Evolutionary conservation across 2,329 filamentous ascomycete genomes (phyloP), one percentile per base, ranked within the genome.

Genomic region (Pseudocercospora fijiensis): DNA sequence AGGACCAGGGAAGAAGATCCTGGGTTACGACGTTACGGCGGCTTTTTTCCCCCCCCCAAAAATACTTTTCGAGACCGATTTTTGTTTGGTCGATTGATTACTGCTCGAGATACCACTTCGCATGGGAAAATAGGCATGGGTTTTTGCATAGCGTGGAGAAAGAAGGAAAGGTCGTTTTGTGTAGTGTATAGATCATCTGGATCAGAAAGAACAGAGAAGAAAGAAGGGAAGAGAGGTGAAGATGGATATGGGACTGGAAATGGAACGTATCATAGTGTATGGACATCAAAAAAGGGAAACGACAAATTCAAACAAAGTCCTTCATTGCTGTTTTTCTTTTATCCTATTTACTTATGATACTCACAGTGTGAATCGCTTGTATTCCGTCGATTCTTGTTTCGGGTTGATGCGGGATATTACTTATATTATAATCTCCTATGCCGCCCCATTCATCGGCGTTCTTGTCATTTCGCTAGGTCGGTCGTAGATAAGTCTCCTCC

Each of bases 81-180:
- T n/a, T n/a, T n/a, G n/a, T n/a, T n/a, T 30, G 28, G 2, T 33
- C 5, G 9, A 2, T 33, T 33, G 30, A 4, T 33, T 33, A 33
- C 13, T n/a, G 37, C 53, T 22, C 20, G 53, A 56, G 53, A 56
- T 56, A 56, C 53, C 53, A 56, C 53, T 41, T 41, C 37, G 53
- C 53, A 56, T 41, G 53, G n/a, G n/a, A n/a, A n/a, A n/a, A n/a
- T n/a, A n/a, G n/a, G 53, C 53, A 56, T 41, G n/a, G 28, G 28
- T 41, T 41, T 41, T 18, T 41, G 37, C 37, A 41, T 41, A 41
- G 37, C 37, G 37, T 3, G 37, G 37, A 41, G 37, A 41, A 41
- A n/a, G 18, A 41, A 41, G 16, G 16, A 37, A 37, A n/a, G 33
- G 13, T 55, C 26, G 3, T 13, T 41, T 56, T 56, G 53, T 56